Conservation (phyloP, 768 basidiomycete genomes). For the Auricularia cornea region DNA sequence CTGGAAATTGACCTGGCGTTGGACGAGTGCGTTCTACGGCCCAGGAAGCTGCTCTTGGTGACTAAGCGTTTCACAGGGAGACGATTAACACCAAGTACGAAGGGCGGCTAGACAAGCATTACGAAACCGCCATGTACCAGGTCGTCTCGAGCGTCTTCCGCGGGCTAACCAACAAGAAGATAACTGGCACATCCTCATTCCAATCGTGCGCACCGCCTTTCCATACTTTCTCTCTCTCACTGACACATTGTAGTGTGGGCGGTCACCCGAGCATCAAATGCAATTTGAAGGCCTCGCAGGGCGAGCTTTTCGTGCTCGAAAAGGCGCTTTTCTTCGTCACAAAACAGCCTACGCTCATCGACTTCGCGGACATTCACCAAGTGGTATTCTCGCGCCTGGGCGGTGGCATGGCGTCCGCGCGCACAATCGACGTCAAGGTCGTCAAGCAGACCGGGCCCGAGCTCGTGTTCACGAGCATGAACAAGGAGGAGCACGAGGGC, state of each 20-base stretch:
- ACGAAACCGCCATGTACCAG: conserved; percentile 92
- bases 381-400: conserved; percentile 90
- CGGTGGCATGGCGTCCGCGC: conserved; percentile 75
- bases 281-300: conserved; percentile 93
- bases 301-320: conserved; percentile 95
- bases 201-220: conserved; percentile 47
- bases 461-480: conserved; percentile 85
- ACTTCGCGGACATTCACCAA: conserved; percentile 82
- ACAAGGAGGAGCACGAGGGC: conserved; percentile 88
- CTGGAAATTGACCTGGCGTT: conserved; percentile 93
- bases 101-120: conserved; percentile 83
- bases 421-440: conserved; percentile 91
- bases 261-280: conserved; percentile 95
- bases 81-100: conserved; percentile 55
- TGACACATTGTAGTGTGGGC: conserved; percentile 54
- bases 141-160: conserved; percentile 93
- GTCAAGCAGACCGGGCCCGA: conserved; percentile 79
- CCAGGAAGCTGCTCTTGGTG: neutral
- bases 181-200: conserved; percentile 80
- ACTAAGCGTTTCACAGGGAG: conserved; percentile 42
- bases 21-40: conserved; percentile 56
- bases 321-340: conserved; percentile 98
- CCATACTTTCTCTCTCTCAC: neutral
- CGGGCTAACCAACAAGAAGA: conserved; percentile 82
- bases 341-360: conserved; percentile 86